Evolutionary conservation across 768 basidiomycete species (phyloP), one percentile per base, ranked within the genome.

Genomic region (Leccinum arenicola): DNA sequence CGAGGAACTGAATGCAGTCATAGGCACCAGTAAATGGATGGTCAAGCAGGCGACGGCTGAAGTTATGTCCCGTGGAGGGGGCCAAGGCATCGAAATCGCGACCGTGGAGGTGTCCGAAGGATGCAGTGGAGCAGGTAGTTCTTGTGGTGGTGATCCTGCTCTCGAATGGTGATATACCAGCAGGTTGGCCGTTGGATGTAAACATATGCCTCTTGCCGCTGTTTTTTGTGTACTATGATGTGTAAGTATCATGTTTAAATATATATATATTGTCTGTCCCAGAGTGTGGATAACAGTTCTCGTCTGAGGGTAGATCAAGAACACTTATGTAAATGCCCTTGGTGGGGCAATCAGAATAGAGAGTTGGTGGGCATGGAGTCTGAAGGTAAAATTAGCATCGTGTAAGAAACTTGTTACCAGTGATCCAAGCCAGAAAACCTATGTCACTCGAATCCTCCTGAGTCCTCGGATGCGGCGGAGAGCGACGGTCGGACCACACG

Each of bases 1-100:
- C 1, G 74, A 77, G 0, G 81, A 82, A 17, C 75, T 89, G 1
- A 85, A 89, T 64, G 77, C 74, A 0, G 76, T 84, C n/a, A 79
- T 90, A 27, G 86, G 85, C 2, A 87, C 83, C 4, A 77, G 76
- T 23, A 84, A 82, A 66, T 88, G 87, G 85, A 80, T 87, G 76
- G 76, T 87, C 17, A 77, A 75, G 56, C 78, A 82, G 58, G 81
- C 83, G 1, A 76, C 77, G 17, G 77, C 78, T 3, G 80, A 81
- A 50, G 75, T 74, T 4, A 23, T 61, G 15, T 70, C 70, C 17
- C 64, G 66, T 4, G 70, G 68, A 11, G 69, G 67, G 1, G 66
- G 70, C 10, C 61, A 67, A 45, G 61, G 64, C 9, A 66, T 79
- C 15, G 78, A 79, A 57, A 76, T 80, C 23, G 75, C 74, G 7